Conservation (phyloP, 2,329 filamentous ascomycete species). For the Botrytis elliptica region DNA sequence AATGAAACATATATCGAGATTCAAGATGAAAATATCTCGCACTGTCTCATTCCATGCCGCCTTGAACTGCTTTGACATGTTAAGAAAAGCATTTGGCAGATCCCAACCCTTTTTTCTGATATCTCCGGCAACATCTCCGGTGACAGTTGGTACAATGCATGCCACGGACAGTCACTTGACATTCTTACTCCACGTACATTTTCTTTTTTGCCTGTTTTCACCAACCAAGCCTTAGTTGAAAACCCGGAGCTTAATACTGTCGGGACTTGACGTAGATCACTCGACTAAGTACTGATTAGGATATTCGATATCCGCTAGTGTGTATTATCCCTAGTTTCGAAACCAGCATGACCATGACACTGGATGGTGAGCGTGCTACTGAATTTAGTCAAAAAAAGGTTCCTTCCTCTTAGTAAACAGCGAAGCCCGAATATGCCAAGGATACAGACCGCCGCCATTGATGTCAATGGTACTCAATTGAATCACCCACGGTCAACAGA, state of each 20-base stretch:
- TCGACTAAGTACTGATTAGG: background rate
- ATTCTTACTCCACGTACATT: background rate
- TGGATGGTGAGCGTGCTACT: background rate
- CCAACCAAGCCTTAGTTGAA: background rate
- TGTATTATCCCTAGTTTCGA: background rate
- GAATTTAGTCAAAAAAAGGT: background rate
- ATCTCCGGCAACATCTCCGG: background rate
- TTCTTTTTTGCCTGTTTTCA: background rate
- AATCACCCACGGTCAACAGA: background rate
- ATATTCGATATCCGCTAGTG: background rate
- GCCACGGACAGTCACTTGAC: constrained; percentile 10
- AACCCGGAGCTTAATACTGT: background rate
- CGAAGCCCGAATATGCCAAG: background rate
- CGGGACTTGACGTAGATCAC: background rate
- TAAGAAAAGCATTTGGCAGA: background rate
- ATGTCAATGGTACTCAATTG: background rate
- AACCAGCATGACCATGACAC: background rate
- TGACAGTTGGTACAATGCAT: background rate
- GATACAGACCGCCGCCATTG: background rate
- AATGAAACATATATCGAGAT: background rate
- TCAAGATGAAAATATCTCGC: background rate
- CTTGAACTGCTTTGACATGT: background rate
- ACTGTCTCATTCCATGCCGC: background rate
- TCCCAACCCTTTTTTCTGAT: background rate
- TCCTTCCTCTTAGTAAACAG: background rate